Evolutionary conservation across 2,329 filamentous ascomycete genomes (phyloP), one percentile per base, ranked within the genome.

Genomic region (Thermothelomyces thermophilus): DNA sequence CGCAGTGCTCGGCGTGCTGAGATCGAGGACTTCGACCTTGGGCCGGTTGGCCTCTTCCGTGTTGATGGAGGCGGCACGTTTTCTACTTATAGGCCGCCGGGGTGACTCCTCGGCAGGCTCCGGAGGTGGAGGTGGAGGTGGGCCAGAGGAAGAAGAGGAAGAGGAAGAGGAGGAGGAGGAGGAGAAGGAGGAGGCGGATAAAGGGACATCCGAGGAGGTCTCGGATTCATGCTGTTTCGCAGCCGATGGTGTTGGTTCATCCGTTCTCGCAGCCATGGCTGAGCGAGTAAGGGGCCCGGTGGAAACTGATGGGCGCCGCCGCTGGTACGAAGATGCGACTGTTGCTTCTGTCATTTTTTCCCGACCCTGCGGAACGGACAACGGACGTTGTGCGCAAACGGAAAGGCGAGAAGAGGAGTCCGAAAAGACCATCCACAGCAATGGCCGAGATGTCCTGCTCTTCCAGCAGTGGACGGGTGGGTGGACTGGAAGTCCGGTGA

Each of bases 1-100:
- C 20, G 48, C 56, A 19, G 63, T 62, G 46, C 50, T 58, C 17
- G 68, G 64, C 7, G 69, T 68, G 48, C 64, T 66, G 43, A 71
- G 59, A 45, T 59, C 64, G 41, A 69, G 57, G 40, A 60, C 61
- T 44, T 68, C 62, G 33, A 65, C 60, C 42, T 62, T 64, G 14
- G 65, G 58, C 20, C 66, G 65, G 53, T 68, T 73, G n/a, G 69
- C 68, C 51, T 74, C 70, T 17, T 68, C 67, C 34, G 69, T 67
- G 54, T 71, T 69, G 60, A 74, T 70, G 44, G 73, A 70, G 39
- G 70, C 68, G 34, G 72, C 66, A 52, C 75, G 69, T 60, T 76
- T 77, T 58, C 68, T 58, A 33, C 55, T 61, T 49, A 59, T 48
- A 26, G 58, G 56, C 17, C 59, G 57, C 19, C 47, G 33, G 13